These are phyloP conservation scores for Selaginella moellendorffii DNA, from an alignment of 75 land plant species.

Conservation along the genomic window DNA sequence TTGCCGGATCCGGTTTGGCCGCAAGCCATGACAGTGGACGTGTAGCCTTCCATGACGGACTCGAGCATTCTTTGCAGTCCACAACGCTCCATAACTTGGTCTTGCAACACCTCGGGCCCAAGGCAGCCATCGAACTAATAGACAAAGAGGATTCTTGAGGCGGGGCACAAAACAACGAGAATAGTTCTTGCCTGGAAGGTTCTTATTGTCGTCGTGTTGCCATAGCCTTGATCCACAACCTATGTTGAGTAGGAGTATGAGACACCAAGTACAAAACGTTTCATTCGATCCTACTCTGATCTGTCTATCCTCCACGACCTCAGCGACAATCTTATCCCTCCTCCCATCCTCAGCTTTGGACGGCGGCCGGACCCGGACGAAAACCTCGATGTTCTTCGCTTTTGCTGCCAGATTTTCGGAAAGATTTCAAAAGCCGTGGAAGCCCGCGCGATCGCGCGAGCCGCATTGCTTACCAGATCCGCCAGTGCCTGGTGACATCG, in stretches of 20 bases:
- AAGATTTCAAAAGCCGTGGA: too few relatives aligned
- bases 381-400: not conserved
- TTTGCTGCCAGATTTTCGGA: too few relatives aligned
- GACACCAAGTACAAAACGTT: not conserved
- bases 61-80: constrained; percentile 19
- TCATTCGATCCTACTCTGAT: too few relatives aligned
- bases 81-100: constrained; percentile 18
- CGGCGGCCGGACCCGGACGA: not conserved
- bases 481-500: not conserved
- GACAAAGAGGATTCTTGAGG: not conserved
- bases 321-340: not conserved
- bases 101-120: constrained; percentile 21
- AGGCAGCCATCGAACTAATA: constrained; percentile 32
- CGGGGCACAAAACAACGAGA: not conserved
- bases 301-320: not conserved
- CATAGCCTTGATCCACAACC: not conserved
- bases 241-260: not conserved
- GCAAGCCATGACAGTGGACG: constrained; percentile 33
- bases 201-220: not conserved
- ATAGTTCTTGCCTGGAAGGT: not conserved
- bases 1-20: constrained; percentile 36
- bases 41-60: constrained; percentile 28
- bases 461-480: not conserved
- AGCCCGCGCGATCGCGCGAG: too few relatives aligned
- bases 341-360: not conserved